A percentile compares a stretch with the other conserved stretches of the same genome.
Conservation (phyloP, 495 filamentous ascomycete genomes). For the Penicillium bovifimosum region DNA sequence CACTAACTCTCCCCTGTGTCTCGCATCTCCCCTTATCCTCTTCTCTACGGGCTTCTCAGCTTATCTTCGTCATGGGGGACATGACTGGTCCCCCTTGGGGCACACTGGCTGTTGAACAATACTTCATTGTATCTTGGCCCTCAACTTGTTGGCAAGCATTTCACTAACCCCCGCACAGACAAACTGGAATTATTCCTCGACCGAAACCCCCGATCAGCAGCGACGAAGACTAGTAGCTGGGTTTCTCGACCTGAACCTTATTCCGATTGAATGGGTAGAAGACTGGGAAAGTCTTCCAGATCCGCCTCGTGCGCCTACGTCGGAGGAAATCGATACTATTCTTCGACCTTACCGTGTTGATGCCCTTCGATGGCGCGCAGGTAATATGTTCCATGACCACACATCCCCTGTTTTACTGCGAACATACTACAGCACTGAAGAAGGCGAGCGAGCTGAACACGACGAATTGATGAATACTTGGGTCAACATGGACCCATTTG, state of each 20-base stretch:
- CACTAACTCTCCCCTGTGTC: no score
- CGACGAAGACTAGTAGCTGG: background rate
- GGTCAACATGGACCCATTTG: background rate
- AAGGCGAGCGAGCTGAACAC: background rate
- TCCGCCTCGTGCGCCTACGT: background rate
- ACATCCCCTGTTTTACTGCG: slow-evolving; percentile 3
- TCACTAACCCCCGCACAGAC: background rate
- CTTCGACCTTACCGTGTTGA: slow-evolving; percentile 1
- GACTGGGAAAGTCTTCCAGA: background rate
- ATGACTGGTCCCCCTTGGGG: slow-evolving; percentile 1
- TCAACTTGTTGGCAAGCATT: background rate
- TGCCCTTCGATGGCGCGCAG: background rate
- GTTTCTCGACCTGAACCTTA: background rate
- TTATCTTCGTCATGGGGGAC: background rate
- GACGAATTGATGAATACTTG: slow-evolving; percentile 2
- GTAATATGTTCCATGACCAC: background rate
- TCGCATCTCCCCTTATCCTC: slow-evolving; percentile 3
- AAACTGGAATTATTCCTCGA: slow-evolving; percentile 6
- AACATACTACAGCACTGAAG: slow-evolving; percentile 1
- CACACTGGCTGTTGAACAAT: slow-evolving; percentile 1
- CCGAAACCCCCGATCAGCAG: slow-evolving; percentile 1
- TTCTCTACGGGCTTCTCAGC: background rate
- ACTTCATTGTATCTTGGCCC: background rate
- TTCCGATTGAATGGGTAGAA: background rate
- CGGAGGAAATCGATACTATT: slow-evolving; percentile 1